Evolutionary conservation across 164 flowering plant species (phyloP).

Genomic region (Pachysandra terminalis): DNA sequence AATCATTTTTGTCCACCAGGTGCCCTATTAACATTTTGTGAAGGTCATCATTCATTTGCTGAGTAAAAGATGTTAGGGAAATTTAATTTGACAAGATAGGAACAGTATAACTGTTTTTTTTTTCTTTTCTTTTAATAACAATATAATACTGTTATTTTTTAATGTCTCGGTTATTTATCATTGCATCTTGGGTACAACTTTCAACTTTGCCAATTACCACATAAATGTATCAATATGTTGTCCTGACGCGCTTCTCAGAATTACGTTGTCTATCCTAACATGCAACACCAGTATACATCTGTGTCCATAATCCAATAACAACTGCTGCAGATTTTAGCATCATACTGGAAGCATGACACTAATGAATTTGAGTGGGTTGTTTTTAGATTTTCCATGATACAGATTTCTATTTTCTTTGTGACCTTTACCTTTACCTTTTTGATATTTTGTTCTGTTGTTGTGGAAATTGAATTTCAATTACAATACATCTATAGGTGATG

Average conservation of each 20-base stretch:
- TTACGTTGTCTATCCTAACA: background rate
- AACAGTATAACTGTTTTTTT: background rate
- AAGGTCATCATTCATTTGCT: too few species aligned
- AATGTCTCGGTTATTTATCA: background rate
- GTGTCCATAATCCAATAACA: background rate
- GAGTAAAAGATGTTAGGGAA: too few species aligned
- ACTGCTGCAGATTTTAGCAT: background rate
- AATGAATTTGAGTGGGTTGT: too few species aligned
- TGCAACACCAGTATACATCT: background rate
- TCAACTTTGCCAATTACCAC: background rate
- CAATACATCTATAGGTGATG: background rate
- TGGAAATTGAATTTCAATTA: too few species aligned
- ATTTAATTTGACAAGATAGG: background rate
- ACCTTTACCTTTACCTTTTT: background rate
- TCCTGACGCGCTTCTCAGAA: background rate
- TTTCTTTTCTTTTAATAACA: too few species aligned
- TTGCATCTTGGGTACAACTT: too few species aligned
- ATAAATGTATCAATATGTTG: background rate
- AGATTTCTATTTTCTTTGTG: background rate
- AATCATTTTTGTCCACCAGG: too few species aligned
- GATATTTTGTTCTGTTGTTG: background rate
- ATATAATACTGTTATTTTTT: too few species aligned
- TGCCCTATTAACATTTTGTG: too few species aligned
- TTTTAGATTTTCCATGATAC: too few species aligned
- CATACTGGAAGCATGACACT: background rate